Conservation (phyloP, 495 filamentous ascomycete species). For the Penicillium taxi region DNA sequence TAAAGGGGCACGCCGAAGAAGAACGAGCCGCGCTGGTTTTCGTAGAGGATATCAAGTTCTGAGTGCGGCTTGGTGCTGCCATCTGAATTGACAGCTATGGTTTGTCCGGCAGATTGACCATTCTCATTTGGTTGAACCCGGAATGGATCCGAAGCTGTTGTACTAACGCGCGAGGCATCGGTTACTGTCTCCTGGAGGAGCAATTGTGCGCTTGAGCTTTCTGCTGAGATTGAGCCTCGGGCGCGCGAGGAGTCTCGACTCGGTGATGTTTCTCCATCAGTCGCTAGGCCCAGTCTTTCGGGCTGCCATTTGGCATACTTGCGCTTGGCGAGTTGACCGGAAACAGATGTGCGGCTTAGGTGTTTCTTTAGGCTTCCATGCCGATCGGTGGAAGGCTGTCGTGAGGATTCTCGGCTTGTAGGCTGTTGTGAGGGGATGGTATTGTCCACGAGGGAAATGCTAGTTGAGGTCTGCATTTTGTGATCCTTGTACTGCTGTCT, state of each 20-base stretch:
- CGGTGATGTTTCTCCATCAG: constrained; percentile 13
- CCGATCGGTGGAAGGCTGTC: constrained; percentile 13
- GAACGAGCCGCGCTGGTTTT: constrained; percentile 83
- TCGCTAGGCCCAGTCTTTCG: constrained; percentile 32
- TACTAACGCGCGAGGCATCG: constrained; percentile 7
- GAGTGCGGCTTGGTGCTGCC: constrained; percentile 7
- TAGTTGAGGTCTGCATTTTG: constrained; percentile 22
- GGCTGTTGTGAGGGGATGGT: constrained; percentile 25
- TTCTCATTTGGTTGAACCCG: constrained; percentile 16
- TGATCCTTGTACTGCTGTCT: no score
- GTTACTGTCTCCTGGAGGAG: constrained; percentile 9
- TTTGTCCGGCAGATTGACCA: constrained; percentile 11
- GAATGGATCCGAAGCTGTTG: constrained; percentile 13
- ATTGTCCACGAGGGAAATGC: constrained; percentile 36
- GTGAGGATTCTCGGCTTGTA: constrained; percentile 14
- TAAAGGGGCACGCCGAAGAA: constrained; percentile 85
- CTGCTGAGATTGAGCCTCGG: constrained; percentile 13
- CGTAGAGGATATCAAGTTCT: constrained; percentile 85
- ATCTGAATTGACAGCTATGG: constrained; percentile 9
- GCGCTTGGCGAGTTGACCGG: constrained; percentile 41
- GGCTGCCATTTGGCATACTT: constrained; percentile 60
- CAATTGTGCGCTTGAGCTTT: constrained; percentile 14
- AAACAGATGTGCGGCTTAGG: constrained; percentile 34
- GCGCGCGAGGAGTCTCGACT: constrained; percentile 20
- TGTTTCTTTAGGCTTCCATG: constrained; percentile 19